A percentile compares a stretch with the other conserved stretches of the same genome.
Evolutionary conservation across 164 flowering plant genomes (phyloP).

Genomic region (Stephania yunnanensis): DNA sequence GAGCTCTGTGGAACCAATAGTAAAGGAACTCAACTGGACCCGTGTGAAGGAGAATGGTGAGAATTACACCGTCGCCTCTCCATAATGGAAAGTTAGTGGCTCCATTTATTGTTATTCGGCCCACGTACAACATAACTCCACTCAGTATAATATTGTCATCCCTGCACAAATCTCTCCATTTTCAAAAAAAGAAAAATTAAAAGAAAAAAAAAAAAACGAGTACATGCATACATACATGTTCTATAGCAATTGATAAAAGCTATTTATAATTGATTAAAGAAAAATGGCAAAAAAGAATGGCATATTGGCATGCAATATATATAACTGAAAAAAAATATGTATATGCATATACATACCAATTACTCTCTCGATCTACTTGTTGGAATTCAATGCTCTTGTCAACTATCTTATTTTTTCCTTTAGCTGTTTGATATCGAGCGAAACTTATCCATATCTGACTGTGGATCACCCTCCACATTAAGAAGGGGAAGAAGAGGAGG

Average conservation of each 20-base stretch:
- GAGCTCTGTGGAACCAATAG: conserved; percentile 49
- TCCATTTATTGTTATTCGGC: neutral
- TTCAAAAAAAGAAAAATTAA: too few species aligned
- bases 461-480: conserved; percentile 5
- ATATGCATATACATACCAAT: conserved; percentile 1
- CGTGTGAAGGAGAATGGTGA: conserved; percentile 23
- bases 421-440: conserved; percentile 10
- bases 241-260: too few species aligned
- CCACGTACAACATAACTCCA: conserved; percentile 5
- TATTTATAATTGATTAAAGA: too few species aligned
- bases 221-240: too few species aligned
- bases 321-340: too few species aligned
- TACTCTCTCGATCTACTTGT: conserved; percentile 16
- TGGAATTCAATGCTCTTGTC: conserved; percentile 9
- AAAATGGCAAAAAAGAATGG: too few species aligned
- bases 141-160: conserved; percentile 17
- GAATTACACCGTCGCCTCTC: conserved; percentile 31
- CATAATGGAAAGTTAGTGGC: conserved; percentile 29
- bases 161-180: conserved; percentile 6
- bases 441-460: conserved; percentile 16
- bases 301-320: too few species aligned
- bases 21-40: conserved; percentile 51
- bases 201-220: too few species aligned
- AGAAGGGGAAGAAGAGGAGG: neutral
- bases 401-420: conserved; percentile 10